These are phyloP conservation scores for Xylaria telfairii DNA, from an alignment of 495 filamentous ascomycete genomes.

Conservation along the genomic window DNA sequence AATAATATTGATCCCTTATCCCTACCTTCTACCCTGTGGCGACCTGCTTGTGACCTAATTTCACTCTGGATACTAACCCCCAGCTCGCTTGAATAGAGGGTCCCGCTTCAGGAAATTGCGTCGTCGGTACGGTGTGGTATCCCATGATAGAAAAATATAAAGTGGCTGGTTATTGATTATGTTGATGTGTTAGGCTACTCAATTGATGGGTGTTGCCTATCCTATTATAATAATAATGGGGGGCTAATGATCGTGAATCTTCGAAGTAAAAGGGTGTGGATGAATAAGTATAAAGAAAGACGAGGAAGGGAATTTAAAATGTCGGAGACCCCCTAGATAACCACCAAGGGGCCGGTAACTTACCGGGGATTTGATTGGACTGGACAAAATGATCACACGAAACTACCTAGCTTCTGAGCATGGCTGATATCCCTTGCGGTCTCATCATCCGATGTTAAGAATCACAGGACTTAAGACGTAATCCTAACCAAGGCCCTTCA, in stretches of 20 bases:
- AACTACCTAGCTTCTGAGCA: neutral
- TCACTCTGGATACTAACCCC: too few relatives aligned
- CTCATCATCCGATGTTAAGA: neutral
- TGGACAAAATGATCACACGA: neutral
- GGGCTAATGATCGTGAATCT: too few relatives aligned
- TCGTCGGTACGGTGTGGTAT: neutral
- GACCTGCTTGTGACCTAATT: too few relatives aligned
- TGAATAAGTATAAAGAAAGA: neutral
- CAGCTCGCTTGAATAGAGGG: neutral
- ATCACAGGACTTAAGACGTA: neutral
- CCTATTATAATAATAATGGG: neutral
- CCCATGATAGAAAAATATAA: neutral
- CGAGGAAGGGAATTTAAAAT: neutral
- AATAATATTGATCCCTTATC: too few relatives aligned
- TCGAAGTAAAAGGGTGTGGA: neutral
- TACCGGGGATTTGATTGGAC: neutral
- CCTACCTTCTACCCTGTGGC: too few relatives aligned
- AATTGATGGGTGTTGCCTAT: neutral
- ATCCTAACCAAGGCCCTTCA: neutral
- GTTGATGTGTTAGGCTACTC: neutral
- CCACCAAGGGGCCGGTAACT: too few relatives aligned
- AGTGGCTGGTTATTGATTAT: neutral
- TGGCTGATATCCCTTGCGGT: neutral
- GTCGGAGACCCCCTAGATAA: neutral
- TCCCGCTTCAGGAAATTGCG: neutral